Evolutionary conservation across 2,329 filamentous ascomycete species (phyloP).

Genomic region (Xylaria sp.): DNA sequence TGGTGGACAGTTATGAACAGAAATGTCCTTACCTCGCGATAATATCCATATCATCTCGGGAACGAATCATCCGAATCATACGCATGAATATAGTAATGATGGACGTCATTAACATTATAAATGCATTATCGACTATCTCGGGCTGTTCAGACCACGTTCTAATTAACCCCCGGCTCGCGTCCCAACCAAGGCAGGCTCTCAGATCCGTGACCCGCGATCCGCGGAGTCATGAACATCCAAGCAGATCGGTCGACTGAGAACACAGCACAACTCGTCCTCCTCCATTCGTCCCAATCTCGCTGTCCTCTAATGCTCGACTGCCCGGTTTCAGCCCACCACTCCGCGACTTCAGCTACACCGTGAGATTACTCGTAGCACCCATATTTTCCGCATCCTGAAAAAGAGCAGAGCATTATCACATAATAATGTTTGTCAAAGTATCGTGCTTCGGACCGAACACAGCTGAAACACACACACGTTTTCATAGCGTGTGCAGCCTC

Average conservation of each 20-base stretch:
- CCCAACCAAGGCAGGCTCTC: constrained; percentile 24
- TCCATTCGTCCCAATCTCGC: constrained; percentile 22
- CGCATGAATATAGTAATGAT: neutral
- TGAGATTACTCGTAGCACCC: constrained; percentile 18
- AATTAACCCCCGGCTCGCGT: constrained; percentile 19
- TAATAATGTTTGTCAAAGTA: neutral
- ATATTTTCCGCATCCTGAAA: neutral
- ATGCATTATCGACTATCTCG: neutral
- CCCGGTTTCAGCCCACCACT: constrained; percentile 15
- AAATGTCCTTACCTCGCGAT: neutral
- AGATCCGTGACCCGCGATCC: constrained; percentile 13
- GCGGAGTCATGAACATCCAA: constrained; percentile 12
- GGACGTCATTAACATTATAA: neutral
- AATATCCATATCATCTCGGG: neutral
- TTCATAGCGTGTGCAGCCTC: constrained; percentile 33
- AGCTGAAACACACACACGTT: constrained; percentile 26
- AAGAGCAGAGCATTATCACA: too few relatives aligned
- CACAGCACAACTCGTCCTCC: constrained; percentile 22
- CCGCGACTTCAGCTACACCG: constrained; percentile 15
- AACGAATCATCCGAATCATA: neutral
- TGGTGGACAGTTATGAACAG: neutral
- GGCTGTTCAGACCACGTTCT: constrained; percentile 6
- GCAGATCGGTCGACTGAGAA: neutral
- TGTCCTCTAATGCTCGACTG: constrained; percentile 19
- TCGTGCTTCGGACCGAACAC: neutral